Conservation (phyloP, 305 asterid genomes). For the Fraxinus albicans region DNA sequence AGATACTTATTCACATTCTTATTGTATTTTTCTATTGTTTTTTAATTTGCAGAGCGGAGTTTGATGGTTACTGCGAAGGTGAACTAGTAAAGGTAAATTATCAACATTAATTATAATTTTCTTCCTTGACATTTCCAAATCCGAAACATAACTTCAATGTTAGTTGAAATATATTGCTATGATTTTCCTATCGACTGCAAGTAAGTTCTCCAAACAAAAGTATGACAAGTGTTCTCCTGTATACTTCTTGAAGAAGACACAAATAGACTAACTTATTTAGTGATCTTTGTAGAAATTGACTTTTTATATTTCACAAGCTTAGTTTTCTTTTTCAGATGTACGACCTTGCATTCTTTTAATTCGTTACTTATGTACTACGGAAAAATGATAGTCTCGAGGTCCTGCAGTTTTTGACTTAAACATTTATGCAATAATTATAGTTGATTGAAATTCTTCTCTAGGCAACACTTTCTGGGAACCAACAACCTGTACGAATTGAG, state of each 20-base stretch:
- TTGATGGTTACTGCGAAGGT: constrained; percentile 91
- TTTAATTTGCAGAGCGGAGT: constrained; percentile 72
- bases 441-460: constrained; percentile 27
- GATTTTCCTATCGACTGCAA: neutral
- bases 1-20: constrained; percentile 5
- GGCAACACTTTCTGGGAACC: constrained; percentile 95
- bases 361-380: neutral
- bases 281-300: constrained; percentile 3
- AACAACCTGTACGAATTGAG: constrained; percentile 87
- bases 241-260: constrained; percentile 3
- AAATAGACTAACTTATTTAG: neutral
- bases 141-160: neutral
- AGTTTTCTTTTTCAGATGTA: neutral
- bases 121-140: neutral
- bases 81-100: constrained; percentile 80
- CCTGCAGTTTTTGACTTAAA: neutral
- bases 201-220: neutral
- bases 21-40: constrained; percentile 14
- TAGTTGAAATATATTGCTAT: neutral
- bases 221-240: constrained; percentile 3
- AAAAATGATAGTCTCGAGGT: neutral
- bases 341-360: neutral
- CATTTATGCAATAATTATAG: neutral
- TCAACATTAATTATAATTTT: neutral
- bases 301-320: neutral